Base-by-base conservation (phyloP, 495 filamentous ascomycete species). In the Xylaria castorea region DNA sequence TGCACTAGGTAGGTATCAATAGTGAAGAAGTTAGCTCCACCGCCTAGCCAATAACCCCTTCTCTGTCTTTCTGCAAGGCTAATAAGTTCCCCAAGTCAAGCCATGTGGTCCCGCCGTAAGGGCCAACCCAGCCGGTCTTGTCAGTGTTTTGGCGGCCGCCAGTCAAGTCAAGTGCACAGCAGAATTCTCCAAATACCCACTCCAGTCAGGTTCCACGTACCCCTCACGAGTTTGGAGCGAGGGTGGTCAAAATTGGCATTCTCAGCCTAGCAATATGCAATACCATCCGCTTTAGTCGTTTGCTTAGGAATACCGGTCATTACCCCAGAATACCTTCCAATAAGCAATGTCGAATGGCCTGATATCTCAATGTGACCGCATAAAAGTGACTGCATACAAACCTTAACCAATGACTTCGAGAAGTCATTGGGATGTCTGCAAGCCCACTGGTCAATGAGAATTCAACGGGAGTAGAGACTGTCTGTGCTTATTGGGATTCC, bases 131-230 rank as follows among this genome's bases (percentile, higher is more conserved):
- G 48, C n/a, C 20, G n/a, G 27, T 55, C 25, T 57, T 25, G 32
- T 55, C n/a, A 51, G 48, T 55, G 4, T 55, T 6, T 42, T 50
- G 27, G 22, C n/a, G 53, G 40, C 18, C 16, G 42, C 12, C 40
- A 50, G 25, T 46, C 27, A 36, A 62, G 67, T 62, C 55, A 60
- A 48, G 67, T 32, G 40, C 16, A 18, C 18, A 18, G 55, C 67
- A 70, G 53, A 55, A 62, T 69, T 69, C 66, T 69, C 66, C 66
- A 69, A 69, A 69, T 57, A 57, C 36, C 36, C 53, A 69, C 51
- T 14, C 20, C 6, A 12, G 46, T 22, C 66, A 42, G 16, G 50
- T 44, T 44, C 66, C 66, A 69, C 46, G 20, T 64, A 40, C 65
- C 65, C 65, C 65, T 68, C 65, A 57, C 50, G 34, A 68, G 60